Evolutionary conservation across 1,284 basidiomycete genomes (phyloP).

Genomic region (Pseudozyma flocculosa): DNA sequence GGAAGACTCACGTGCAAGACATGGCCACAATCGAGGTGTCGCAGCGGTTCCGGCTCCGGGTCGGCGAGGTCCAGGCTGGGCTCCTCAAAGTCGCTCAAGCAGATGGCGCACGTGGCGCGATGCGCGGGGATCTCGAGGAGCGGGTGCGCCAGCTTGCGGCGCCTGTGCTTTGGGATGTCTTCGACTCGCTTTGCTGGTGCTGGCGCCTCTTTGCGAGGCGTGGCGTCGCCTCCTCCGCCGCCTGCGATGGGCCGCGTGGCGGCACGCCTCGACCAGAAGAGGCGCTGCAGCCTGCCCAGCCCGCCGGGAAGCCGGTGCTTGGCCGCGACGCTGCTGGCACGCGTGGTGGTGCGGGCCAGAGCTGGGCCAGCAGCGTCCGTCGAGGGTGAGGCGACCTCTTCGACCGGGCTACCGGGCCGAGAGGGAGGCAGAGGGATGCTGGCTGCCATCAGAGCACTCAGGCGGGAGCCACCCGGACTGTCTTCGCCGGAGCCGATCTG

Average conservation of each 20-base stretch:
- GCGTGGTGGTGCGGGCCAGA: neutral
- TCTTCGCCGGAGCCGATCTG: neutral
- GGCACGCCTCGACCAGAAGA: neutral
- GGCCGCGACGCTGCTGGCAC: neutral
- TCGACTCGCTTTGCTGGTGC: neutral
- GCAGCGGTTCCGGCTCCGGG: constrained; percentile 37
- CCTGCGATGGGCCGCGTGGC: neutral
- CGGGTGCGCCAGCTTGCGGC: constrained; percentile 29
- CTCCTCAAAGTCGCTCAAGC: constrained; percentile 46
- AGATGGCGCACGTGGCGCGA: constrained; percentile 49
- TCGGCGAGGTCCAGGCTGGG: constrained; percentile 8
- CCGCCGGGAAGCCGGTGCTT: too few relatives aligned
- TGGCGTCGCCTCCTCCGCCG: neutral
- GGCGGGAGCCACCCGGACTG: neutral
- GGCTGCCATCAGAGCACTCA: neutral
- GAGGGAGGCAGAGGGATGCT: neutral
- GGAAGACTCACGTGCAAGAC: constrained; percentile 24
- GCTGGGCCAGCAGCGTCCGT: too few relatives aligned
- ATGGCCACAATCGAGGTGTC: constrained; percentile 43
- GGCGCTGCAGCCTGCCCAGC: neutral
- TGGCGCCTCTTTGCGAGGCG: neutral
- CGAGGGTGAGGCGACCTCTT: too few relatives aligned
- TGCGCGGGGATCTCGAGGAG: constrained; percentile 43
- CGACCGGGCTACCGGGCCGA: neutral
- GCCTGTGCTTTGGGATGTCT: neutral